Conservation (phyloP, 2,329 filamentous ascomycete genomes). For the Aspergillus eucalypticola region DNA sequence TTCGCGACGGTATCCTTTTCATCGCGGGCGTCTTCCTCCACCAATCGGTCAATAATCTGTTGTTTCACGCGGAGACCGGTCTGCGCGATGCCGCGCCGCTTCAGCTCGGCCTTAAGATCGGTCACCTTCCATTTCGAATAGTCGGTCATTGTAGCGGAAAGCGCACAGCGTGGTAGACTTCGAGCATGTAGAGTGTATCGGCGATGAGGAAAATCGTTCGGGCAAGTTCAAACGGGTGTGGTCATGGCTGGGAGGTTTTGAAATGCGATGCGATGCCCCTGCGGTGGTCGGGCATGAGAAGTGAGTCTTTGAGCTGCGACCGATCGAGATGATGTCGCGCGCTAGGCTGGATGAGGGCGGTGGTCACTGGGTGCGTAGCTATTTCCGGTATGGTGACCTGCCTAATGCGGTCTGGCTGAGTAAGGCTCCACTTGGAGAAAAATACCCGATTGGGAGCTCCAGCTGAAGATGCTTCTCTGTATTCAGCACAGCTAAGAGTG, state of each 20-base stretch:
- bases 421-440: background rate
- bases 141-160: conserved; percentile 48
- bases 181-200: conserved; percentile 6
- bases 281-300: conserved; percentile 12
- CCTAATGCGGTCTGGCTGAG: background rate
- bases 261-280: conserved; percentile 16
- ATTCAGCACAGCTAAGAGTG: too few species aligned
- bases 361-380: background rate
- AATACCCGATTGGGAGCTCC: too few species aligned
- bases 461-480: too few species aligned
- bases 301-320: background rate
- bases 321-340: conserved; percentile 19
- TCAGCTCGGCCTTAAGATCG: conserved; percentile 74
- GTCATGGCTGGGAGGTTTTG: conserved; percentile 16
- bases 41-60: conserved; percentile 64
- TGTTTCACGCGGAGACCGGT: conserved; percentile 70
- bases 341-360: conserved; percentile 13
- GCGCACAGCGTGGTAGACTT: conserved; percentile 6
- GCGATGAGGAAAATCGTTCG: background rate
- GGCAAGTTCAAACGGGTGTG: conserved; percentile 5
- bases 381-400: background rate
- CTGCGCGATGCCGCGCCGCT: conserved; percentile 67
- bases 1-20: conserved; percentile 31
- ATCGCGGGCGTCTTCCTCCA: conserved; percentile 42
- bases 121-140: conserved; percentile 68